Base-by-base conservation (phyloP, 2,329 filamentous ascomycete genomes). In the Dactylellina sp. region DNA sequence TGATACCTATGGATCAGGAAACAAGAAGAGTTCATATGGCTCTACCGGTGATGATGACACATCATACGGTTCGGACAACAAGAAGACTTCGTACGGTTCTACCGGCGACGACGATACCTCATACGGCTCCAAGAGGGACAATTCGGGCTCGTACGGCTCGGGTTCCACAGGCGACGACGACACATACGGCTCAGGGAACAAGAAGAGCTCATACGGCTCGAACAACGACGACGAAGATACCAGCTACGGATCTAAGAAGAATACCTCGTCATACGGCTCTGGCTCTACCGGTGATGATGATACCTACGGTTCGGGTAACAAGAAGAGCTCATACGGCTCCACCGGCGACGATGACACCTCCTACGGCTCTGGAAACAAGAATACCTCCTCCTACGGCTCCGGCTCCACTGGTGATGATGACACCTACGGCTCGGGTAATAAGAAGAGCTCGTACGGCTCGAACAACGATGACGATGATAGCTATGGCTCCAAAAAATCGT, bases 191-290 rank as follows among this genome's bases (percentile, higher is more conserved):
- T 52, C 47, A 4, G 65, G 65, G 7, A 35, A 12, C 22, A 65
- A 71, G 32, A 64, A 64, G 18, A 37, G 7, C 9, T 22, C 50
- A 5, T 52, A 52, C 47, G 47, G 47, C 6, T 25, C 22, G 2
- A 52, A 32, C n/a, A 42, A 42, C 1, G 50, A 55, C 18, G 40
- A 49, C 25, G 37, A 46, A 4, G 37, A 55, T 22, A 47, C 12
- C 22, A 22, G 22, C 3, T 52, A 63, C 47, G 47, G 47, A 12
- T 63, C 59, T 25, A 52, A 62, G 32, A 79, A 81, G 24, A 9
- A 32, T 32, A 80, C 80, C 49, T 82, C 81, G 44, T 78, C 79
- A 2, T 47, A 35, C 18, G 47, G 37, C 2, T 52, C 57, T 32
- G 50, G 52, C 11, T 28, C 76, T 70, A 65, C 25, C 77, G 76